Base-by-base conservation (phyloP, 495 filamentous ascomycete species). In the Aspergillus saccharolyticus region DNA sequence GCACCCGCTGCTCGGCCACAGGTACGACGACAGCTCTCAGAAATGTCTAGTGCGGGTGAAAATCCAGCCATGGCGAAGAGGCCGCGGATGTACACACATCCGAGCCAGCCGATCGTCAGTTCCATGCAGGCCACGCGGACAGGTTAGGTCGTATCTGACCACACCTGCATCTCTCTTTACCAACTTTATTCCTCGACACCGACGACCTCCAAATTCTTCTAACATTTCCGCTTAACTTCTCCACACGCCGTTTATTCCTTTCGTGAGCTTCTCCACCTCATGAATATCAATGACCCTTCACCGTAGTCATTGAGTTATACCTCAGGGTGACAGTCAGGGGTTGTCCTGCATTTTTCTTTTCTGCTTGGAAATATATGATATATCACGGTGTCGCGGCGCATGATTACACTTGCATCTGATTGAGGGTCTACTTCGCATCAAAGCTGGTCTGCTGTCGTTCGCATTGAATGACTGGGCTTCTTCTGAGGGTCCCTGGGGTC, bases 21-120 rank as follows among this genome's bases (percentile, higher is more conserved):
- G 47, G 84, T 85, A 59, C 76, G 86, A 62, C 76, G 86, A 65
- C 83, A 85, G 48, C 80, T 89, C 33, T 87, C 85, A 12, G 85
- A 89, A 21, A 83, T 90, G 70, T 74, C 80, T 4, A 79, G 84
- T 52, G 80, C 70, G 9, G 66, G 73, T 19, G 84, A 85, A 15
- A 77, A 81, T 42, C 67, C 74, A 12, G 78, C 76, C 51, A 77
- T 83, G 63, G 68, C 74, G 9, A 87, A 86, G 64, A 74, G 86
- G 60, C 85, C 85, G 66, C 81, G 85, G 54, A 80, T 88, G 73
- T 88, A 86, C 63, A 66, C 78, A 7, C 80, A 79, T 47, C 70
- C 68, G 14, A 72, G 72, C 22, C 76, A 73, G 24, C 70, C 71
- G 55, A 78, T 83, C 74, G 71, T 61, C 44, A 67, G 61, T 45